phyloP scores from a whole-genome alignment of 306 rosid genomes.

The Prunus salicina region DNA sequence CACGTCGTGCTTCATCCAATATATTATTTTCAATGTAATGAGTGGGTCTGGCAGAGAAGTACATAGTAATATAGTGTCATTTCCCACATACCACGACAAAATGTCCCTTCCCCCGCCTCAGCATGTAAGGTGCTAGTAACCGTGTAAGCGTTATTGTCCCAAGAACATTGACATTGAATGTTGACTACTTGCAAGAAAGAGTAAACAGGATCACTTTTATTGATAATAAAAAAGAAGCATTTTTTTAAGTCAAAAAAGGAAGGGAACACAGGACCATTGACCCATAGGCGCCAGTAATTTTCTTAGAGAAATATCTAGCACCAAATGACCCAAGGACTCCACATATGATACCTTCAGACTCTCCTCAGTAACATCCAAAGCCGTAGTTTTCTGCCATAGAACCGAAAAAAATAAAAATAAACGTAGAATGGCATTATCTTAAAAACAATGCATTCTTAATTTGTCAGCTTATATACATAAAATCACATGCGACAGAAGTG shows the following conservation, averaged over 20 bases:
- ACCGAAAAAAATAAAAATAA: background rate
- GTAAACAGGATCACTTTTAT: constrained; percentile 10
- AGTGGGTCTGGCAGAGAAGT: constrained; percentile 10
- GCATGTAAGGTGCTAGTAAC: constrained; percentile 82
- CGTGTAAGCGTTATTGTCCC: constrained; percentile 88
- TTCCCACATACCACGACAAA: constrained; percentile 86
- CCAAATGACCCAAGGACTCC: background rate
- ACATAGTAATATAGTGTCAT: constrained; percentile 20
- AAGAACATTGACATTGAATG: constrained; percentile 82
- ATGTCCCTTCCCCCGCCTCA: constrained; percentile 85
- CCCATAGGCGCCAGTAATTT: background rate
- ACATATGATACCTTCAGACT: constrained; percentile 57
- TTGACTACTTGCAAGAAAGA: constrained; percentile 49
- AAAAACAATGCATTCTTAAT: background rate
- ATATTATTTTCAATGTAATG: constrained; percentile 3
- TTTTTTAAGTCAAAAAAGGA: constrained; percentile 3
- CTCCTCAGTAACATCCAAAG: constrained; percentile 71
- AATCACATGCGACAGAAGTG: background rate
- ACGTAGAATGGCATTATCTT: background rate
- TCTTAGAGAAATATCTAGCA: constrained; percentile 2
- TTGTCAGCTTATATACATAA: background rate
- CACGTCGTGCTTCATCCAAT: background rate
- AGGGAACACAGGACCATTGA: background rate
- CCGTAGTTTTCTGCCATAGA: constrained; percentile 67
- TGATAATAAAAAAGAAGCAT: background rate